Base-by-base conservation (phyloP, 176 grass and related monocot species). In the Hordeum marinum region DNA sequence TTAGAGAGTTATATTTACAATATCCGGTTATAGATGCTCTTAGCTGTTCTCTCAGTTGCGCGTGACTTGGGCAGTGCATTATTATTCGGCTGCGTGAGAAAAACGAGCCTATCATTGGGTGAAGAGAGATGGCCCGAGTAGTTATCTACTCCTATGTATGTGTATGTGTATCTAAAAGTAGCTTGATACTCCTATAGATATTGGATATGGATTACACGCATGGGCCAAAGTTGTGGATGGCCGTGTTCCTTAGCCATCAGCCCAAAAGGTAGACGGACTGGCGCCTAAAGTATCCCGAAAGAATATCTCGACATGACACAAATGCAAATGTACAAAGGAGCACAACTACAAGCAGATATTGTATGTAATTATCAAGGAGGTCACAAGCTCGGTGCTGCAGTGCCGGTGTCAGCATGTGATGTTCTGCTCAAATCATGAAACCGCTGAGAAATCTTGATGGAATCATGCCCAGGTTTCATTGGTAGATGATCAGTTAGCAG, bases 191-290 rank as follows among this genome's bases (percentile, higher is more conserved):
- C 11, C 24, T 32, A 31, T 29, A 6, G 14, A 13, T 45, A 72
- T 68, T 76, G 77, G 71, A 82, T 77, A 85, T 70, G 78, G 78
- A 14, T 82, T 26, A 82, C 83, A 54, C 78, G 71, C 78, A 69
- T 85, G 68, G 68, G n/a, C 43, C 83, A 86, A 71, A 60, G 78
- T 42, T 43, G 72, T 9, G 31, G 42, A 77, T 89, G 52, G 76
- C 76, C 54, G 41, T 76, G 63, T 41, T 20, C 31, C 63, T 61
- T 85, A 76, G 82, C 76, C 27, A 89, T 45, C 59, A 50, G 37
- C 60, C 14, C 59, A 68, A 85, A 89, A 68, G 69, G 42, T 24
- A 36, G 67, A 23, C 43, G 43, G 13, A 5, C 41, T 75, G 25
- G 39, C 29, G 77, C 61, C 37, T 89, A 70, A 43, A 68, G 41